phyloP scores from a whole-genome alignment of 371 early-diverging fungal genomes.

The Phascolomyces articulosus region DNA sequence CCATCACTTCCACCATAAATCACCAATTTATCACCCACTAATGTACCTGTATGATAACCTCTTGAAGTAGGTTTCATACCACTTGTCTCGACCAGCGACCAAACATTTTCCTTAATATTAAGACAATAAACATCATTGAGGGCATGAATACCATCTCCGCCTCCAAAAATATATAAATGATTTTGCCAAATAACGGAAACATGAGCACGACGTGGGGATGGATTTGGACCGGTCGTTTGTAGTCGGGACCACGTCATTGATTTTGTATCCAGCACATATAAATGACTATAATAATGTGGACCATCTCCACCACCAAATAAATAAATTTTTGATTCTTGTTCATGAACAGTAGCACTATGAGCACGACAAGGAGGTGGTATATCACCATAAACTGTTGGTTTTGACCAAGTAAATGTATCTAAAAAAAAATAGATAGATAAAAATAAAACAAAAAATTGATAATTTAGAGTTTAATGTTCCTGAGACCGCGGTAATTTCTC shows the following conservation, averaged over 20 bases:
- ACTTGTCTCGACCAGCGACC: constrained; percentile 58
- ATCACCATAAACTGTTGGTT: constrained; percentile 67
- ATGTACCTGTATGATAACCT: constrained; percentile 86
- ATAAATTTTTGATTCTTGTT: constrained; percentile 59
- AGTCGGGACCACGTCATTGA: constrained; percentile 67
- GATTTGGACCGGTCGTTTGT: constrained; percentile 52
- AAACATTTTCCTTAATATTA: constrained; percentile 42
- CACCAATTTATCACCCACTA: constrained; percentile 79
- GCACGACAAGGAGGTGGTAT: constrained; percentile 80
- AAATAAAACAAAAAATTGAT: background rate
- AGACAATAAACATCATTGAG: constrained; percentile 71
- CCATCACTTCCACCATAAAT: constrained; percentile 92
- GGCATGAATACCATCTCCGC: constrained; percentile 82
- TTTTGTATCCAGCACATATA: constrained; percentile 38
- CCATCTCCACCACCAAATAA: constrained; percentile 90
- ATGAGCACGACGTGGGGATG: constrained; percentile 79
- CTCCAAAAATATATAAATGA: constrained; percentile 81
- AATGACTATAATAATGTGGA: constrained; percentile 78
- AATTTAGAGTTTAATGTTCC: background rate
- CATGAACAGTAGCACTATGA: constrained; percentile 75
- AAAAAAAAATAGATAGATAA: background rate
- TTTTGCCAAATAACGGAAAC: constrained; percentile 75
- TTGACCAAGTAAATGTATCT: constrained; percentile 85
- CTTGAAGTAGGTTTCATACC: constrained; percentile 71
- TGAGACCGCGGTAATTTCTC: background rate